Conservation (phyloP, 768 basidiomycete species). For the Podaxis pistillaris region DNA sequence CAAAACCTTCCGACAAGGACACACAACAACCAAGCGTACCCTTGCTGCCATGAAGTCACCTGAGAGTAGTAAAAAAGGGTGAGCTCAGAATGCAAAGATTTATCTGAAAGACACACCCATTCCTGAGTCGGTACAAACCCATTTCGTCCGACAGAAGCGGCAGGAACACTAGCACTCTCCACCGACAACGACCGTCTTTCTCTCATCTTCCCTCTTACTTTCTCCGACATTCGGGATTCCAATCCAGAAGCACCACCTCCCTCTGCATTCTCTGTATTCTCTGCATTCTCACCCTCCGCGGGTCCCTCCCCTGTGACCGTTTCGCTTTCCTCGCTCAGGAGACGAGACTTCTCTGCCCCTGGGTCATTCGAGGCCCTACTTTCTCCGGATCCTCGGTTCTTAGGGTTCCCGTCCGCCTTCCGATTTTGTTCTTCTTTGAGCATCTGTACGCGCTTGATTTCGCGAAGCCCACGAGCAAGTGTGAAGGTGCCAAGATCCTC, state of each 20-base stretch:
- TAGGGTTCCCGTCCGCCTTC: conserved; percentile 27
- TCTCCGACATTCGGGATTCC: conserved; percentile 57
- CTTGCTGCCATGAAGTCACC: conserved; percentile 96
- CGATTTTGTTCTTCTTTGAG: conserved; percentile 67
- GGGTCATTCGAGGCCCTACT: conserved; percentile 37
- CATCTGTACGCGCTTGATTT: conserved; percentile 73
- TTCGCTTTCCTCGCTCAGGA: conserved; percentile 51
- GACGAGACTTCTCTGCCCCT: conserved; percentile 63
- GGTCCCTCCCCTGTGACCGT: conserved; percentile 21
- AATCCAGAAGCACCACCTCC: conserved; percentile 6
- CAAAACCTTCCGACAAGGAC: conserved; percentile 9
- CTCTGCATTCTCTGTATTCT: conserved; percentile 9
- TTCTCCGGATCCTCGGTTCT: conserved; percentile 39
- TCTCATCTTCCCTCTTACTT: conserved; percentile 89
- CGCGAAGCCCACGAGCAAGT: conserved; percentile 77
- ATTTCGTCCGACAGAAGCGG: conserved; percentile 80
- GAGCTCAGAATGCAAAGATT: background rate
- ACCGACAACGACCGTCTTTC: conserved; percentile 62
- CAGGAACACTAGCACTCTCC: conserved; percentile 21
- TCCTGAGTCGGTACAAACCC: conserved; percentile 95
- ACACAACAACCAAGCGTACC: conserved; percentile 43
- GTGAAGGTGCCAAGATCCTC: conserved; percentile 93
- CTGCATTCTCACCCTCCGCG: conserved; percentile 14
- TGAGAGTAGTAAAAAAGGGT: conserved; percentile 23
- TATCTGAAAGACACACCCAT: conserved; percentile 67